phyloP scores from a whole-genome alignment of 441 rosid genomes.

The Melastoma candidum region DNA sequence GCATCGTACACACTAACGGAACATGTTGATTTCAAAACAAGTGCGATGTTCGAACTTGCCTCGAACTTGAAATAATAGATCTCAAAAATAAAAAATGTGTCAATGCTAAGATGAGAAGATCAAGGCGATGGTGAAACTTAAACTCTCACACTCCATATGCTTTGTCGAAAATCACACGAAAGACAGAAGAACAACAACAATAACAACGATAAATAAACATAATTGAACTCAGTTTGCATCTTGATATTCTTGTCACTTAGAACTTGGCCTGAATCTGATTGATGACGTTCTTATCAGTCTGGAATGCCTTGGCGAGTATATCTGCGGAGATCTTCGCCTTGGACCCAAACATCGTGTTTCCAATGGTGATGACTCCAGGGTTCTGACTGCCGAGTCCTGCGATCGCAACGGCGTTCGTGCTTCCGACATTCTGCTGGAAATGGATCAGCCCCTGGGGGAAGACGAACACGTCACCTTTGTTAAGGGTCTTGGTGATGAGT shows the following conservation, averaged over 20 bases:
- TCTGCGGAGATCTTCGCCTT: not conserved
- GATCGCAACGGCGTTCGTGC: not conserved
- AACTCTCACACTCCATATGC: too few relatives aligned
- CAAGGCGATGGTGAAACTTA: too few relatives aligned
- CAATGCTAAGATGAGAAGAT: too few relatives aligned
- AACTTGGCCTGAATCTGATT: not conserved
- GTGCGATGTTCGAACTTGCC: too few relatives aligned
- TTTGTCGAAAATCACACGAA: too few relatives aligned
- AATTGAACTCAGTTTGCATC: too few relatives aligned
- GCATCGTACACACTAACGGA: too few relatives aligned
- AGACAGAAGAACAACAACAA: too few relatives aligned
- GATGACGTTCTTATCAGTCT: not conserved
- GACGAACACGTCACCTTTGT: constrained; percentile 1
- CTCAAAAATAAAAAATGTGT: too few relatives aligned
- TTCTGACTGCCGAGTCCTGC: not conserved
- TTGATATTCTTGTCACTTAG: not conserved
- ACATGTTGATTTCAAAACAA: too few relatives aligned
- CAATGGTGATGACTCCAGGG: not conserved
- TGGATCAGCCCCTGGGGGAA: not conserved
- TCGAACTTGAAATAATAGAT: too few relatives aligned
- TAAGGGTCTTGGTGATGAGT: constrained; percentile 1
- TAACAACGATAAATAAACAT: too few relatives aligned
- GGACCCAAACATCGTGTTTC: not conserved
- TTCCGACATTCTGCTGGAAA: not conserved
- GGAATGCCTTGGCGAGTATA: constrained; percentile 2